Evolutionary conservation across 164 flowering plant genomes (phyloP), one percentile per base, ranked within the genome.

Genomic region (Litsea cubeba): DNA sequence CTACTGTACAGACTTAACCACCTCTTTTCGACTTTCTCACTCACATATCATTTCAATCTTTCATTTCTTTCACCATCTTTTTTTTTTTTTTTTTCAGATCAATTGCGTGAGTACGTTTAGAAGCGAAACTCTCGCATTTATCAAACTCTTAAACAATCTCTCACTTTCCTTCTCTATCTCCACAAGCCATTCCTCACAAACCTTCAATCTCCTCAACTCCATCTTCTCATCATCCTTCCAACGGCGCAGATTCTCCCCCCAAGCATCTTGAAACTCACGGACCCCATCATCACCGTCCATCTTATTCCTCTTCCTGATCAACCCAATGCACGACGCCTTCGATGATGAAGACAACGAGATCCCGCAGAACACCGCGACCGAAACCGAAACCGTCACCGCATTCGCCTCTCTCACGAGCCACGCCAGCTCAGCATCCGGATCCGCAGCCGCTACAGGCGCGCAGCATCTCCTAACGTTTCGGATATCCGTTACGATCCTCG

Each of bases 101-200:
- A 79, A 85, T 22, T 79, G 85, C 32, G 94, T 85, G 70, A 90
- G 85, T 74, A 85, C 79, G 74, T 93, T 91, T 64, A 93, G 89
- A 22, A 91, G 74, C 7, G 94, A 89, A 81, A 93, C 97, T 75
- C 95, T 85, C 1, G 93, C 78, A 71, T 69, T 84, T 18, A 93
- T 85, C 81, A 93, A 85, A 74, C 94, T 81, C 83, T 93, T 85
- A 46, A 90, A 90, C 62, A 85, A 84, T 71, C 75, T 84, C 71
- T 85, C 91, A 54, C 89, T 84, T 2, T 76, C 84, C 66, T 40
- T 75, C 76, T 90, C 95, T 20, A 93, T 83, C 40, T 71, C 82
- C n/a, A 72, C 75, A 4, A 91, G 75, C 17, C 85, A 82, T 2
- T 73, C 83, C 75, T 90, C 98, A 84, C 89, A 28, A 0, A 78